Conservation (phyloP, 2,329 filamentous ascomycete species). For the Botrytis squamosa region DNA sequence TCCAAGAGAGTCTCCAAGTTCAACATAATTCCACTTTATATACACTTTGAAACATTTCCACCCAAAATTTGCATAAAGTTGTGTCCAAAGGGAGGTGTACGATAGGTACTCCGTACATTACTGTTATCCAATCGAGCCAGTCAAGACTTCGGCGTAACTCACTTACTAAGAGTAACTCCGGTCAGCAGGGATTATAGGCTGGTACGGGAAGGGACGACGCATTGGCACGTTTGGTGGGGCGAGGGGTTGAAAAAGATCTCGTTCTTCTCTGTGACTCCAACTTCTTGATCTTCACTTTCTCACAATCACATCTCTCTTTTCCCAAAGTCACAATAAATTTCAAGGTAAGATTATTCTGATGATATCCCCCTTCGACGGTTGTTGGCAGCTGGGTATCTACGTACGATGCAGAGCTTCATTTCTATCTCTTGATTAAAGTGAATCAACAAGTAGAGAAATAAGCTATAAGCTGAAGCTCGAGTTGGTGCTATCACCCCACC, state of each 20-base stretch:
- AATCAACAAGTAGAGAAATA: not conserved
- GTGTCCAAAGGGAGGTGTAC: not conserved
- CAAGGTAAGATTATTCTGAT: slow-evolving; percentile 1
- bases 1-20: not conserved
- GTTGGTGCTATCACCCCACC: slow-evolving; percentile 31
- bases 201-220: slow-evolving; percentile 11
- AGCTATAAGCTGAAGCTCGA: slow-evolving; percentile 23
- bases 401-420: not conserved
- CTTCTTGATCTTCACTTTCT: slow-evolving; percentile 16
- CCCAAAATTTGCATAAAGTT: not conserved
- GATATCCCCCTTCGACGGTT: not conserved
- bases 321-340: not conserved
- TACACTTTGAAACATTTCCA: not conserved
- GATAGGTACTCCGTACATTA: no score
- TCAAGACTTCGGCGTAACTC: slow-evolving; percentile 9
- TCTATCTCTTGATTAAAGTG: slow-evolving; percentile 6
- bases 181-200: slow-evolving; percentile 14
- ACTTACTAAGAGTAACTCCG: slow-evolving; percentile 16
- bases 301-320: not conserved
- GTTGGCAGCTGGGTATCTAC: not conserved
- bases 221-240: slow-evolving; percentile 23
- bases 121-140: not conserved
- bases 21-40: slow-evolving; percentile 1
- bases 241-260: slow-evolving; percentile 23
- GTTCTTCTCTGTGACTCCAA: slow-evolving; percentile 16